These are phyloP conservation scores for Solanum bukasovii DNA, from an alignment of 257 asterid genomes.

Conservation along the genomic window DNA sequence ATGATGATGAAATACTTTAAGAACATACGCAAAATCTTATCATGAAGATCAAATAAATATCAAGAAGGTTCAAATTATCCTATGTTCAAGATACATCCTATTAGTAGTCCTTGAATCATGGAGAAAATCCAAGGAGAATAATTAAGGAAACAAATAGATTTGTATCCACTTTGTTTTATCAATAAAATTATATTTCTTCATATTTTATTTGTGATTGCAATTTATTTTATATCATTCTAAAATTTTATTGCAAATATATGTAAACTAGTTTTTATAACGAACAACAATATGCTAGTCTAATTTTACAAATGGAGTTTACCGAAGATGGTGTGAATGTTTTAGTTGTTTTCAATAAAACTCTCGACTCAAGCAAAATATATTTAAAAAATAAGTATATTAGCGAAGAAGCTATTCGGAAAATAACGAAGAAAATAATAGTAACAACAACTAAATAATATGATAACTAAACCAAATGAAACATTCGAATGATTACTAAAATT, in stretches of 20 bases:
- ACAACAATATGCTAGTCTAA: background rate
- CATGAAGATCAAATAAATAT: too few relatives aligned
- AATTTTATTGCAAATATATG: background rate
- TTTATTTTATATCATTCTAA: background rate
- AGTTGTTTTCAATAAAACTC: background rate
- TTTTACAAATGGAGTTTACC: background rate
- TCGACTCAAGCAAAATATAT: background rate
- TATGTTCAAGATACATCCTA: background rate
- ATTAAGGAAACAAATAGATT: background rate
- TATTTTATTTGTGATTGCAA: background rate
- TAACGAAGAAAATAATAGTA: background rate
- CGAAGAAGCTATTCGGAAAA: background rate
- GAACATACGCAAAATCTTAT: too few relatives aligned
- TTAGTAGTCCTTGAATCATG: accelerated
- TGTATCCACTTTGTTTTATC: background rate
- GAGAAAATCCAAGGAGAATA: background rate
- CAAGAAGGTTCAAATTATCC: background rate
- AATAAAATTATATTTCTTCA: background rate
- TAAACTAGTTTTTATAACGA: background rate
- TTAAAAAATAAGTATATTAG: background rate
- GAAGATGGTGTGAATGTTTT: background rate
- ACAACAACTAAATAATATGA: background rate
- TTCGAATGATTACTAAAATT: background rate
- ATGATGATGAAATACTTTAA: background rate
- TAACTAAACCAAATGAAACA: background rate